Conservation (phyloP, 176 grass and related monocot genomes). For the maize (Zea mays) region DNA sequence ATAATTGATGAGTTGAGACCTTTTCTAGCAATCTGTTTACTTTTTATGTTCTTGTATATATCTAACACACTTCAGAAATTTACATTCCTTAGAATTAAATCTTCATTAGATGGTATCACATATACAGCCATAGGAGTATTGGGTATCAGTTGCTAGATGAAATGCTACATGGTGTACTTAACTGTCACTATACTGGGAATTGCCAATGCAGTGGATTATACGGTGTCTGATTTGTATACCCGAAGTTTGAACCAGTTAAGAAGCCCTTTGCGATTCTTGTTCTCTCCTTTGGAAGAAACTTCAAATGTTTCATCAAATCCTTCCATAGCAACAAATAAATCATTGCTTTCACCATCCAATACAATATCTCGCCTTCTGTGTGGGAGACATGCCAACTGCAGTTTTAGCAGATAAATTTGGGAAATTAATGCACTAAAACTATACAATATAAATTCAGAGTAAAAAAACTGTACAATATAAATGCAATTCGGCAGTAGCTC, state of each 20-base stretch:
- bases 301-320: slow-evolving; percentile 63
- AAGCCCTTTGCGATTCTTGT: slow-evolving; percentile 55
- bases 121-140: background rate
- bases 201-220: slow-evolving; percentile 11
- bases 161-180: slow-evolving; percentile 2
- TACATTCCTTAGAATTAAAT: slow-evolving; percentile 7
- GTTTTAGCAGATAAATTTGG: slow-evolving; percentile 33
- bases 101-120: slow-evolving; percentile 8
- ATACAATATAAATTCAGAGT: no score
- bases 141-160: slow-evolving; percentile 6
- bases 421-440: slow-evolving; percentile 20
- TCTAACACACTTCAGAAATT: slow-evolving; percentile 17
- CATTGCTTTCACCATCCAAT: slow-evolving; percentile 54
- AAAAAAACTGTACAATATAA: slow-evolving; percentile 18
- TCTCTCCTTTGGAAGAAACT: slow-evolving; percentile 69
- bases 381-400: slow-evolving; percentile 76
- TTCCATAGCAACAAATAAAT: slow-evolving; percentile 65
- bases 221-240: slow-evolving; percentile 50
- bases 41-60: slow-evolving; percentile 28
- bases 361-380: slow-evolving; percentile 65
- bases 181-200: background rate
- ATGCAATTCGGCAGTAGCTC: slow-evolving; percentile 22
- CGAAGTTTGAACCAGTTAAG: slow-evolving; percentile 76
- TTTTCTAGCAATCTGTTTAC: no score
- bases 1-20: no score